Evolutionary conservation across 164 flowering plant genomes (phyloP).

Genomic region (Houttuynia cordata): DNA sequence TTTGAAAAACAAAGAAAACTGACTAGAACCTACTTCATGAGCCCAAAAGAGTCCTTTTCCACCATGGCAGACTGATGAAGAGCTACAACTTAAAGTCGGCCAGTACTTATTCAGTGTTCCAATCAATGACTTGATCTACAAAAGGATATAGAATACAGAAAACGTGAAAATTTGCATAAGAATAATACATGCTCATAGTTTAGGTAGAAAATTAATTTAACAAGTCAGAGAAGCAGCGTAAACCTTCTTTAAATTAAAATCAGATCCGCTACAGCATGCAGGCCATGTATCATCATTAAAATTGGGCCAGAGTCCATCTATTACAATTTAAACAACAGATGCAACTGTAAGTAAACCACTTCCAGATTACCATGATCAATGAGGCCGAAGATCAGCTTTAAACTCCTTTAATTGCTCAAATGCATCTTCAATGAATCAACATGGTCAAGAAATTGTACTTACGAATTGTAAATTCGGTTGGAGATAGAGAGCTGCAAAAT

Average conservation of each 20-base stretch:
- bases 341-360: not conserved
- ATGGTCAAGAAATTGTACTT: not conserved
- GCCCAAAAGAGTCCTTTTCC: constrained; percentile 80
- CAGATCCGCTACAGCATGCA: constrained; percentile 40
- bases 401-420: not conserved
- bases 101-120: constrained; percentile 57
- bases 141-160: not conserved
- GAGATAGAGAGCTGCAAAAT: constrained; percentile 7
- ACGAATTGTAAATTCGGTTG: constrained; percentile 11
- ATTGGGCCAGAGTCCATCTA: constrained; percentile 82
- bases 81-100: constrained; percentile 70
- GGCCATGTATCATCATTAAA: constrained; percentile 87
- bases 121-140: constrained; percentile 54
- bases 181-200: not conserved
- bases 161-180: not conserved
- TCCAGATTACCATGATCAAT: not conserved
- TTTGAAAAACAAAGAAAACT: constrained; percentile 1
- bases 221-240: not conserved
- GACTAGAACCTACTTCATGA: constrained; percentile 54
- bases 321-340: not conserved
- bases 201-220: not conserved
- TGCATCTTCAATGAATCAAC: not conserved
- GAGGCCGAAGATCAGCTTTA: not conserved
- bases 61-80: constrained; percentile 47
- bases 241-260: constrained; percentile 48